Evolutionary conservation across 2,329 filamentous ascomycete species (phyloP), one percentile per base, ranked within the genome.

Genomic region (Stagonosporopsis vannaccii): DNA sequence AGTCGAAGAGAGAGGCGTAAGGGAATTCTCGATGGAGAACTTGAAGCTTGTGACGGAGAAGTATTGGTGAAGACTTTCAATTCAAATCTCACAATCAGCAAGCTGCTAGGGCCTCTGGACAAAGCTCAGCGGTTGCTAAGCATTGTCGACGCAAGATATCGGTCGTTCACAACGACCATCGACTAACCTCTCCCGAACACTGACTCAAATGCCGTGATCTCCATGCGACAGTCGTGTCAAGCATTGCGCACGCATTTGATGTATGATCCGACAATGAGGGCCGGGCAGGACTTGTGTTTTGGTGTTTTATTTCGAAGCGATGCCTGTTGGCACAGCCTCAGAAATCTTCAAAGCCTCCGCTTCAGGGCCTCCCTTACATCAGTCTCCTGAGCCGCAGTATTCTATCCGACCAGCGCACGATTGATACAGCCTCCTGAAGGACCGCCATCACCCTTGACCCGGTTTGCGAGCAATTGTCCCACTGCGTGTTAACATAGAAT

Each of bases 1-100:
- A 32, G 61, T 68, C 3, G 67, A 68, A 51, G 67, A 72, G 33
- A 59, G 63, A 26, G 71, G 71, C 1, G 55, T 74, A 2, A 60
- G 56, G 19, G 58, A 54, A 2, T 74, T 71, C 33, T 61, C 56
- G 7, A 62, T 61, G 11, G 63, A 68, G 22, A 62, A 62, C 13
- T 35, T 73, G 44, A 70, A 33, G 46, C 15, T 72, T 15, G 51
- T 74, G 7, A 62, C 49, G 6, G 63, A 66, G 7, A 71, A 58
- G 55, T 72, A 51, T 59, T 73, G 69, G 69, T 56, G 30, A 44
- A 22, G 11, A 28, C 9, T 12, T 32, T 25, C 15, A 1, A 2
- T 11, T 33, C 1, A 13, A 2, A 20, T 26, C 4, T 9, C 17
- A 26, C 15, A 33, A 25, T 35, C 20, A 49, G 19, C 4, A 13